A percentile compares a stretch with the other conserved stretches of the same genome.
These are phyloP conservation scores for Sporobolomyces pararoseus DNA, from an alignment of 768 basidiomycete genomes.

Conservation along the genomic window DNA sequence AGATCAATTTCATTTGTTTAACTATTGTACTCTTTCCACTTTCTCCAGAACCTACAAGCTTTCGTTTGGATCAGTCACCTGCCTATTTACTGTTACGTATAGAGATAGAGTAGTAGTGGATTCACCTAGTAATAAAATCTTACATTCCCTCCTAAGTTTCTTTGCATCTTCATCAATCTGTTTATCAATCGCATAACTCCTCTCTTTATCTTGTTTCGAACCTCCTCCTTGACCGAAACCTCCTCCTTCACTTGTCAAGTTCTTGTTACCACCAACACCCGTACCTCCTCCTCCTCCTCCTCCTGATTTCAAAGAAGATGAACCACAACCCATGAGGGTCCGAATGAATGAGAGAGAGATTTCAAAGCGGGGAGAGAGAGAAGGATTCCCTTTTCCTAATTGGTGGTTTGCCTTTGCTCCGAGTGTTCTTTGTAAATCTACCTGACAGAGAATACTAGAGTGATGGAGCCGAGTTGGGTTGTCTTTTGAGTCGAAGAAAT, in stretches of 20 bases:
- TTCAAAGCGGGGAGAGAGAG: not conserved
- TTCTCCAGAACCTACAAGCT: slow-evolving; percentile 74
- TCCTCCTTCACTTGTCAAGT: not conserved
- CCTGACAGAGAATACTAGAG: too few relatives aligned
- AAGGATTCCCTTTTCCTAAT: too few relatives aligned
- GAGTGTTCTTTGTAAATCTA: too few relatives aligned
- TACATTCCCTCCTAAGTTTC: slow-evolving; percentile 80
- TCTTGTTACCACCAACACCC: too few relatives aligned
- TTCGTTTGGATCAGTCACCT: too few relatives aligned
- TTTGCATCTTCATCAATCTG: slow-evolving; percentile 70
- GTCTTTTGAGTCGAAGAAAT: too few relatives aligned
- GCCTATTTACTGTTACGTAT: not conserved
- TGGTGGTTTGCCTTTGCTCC: too few relatives aligned
- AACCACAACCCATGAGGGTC: slow-evolving; percentile 22
- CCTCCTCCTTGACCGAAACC: not conserved
- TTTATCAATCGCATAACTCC: slow-evolving; percentile 44
- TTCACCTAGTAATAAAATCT: slow-evolving; percentile 81
- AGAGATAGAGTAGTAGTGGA: not conserved
- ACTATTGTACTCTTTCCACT: slow-evolving; percentile 93
- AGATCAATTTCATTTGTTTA: slow-evolving; percentile 98
- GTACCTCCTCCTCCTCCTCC: too few relatives aligned
- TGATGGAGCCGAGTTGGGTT: too few relatives aligned
- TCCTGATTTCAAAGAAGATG: slow-evolving; percentile 7
- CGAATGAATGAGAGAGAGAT: not conserved
- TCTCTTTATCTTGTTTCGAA: slow-evolving; percentile 26